These are phyloP conservation scores for Apiotrichum gamsii DNA, from an alignment of 1,284 basidiomycete species.

Conservation along the genomic window DNA sequence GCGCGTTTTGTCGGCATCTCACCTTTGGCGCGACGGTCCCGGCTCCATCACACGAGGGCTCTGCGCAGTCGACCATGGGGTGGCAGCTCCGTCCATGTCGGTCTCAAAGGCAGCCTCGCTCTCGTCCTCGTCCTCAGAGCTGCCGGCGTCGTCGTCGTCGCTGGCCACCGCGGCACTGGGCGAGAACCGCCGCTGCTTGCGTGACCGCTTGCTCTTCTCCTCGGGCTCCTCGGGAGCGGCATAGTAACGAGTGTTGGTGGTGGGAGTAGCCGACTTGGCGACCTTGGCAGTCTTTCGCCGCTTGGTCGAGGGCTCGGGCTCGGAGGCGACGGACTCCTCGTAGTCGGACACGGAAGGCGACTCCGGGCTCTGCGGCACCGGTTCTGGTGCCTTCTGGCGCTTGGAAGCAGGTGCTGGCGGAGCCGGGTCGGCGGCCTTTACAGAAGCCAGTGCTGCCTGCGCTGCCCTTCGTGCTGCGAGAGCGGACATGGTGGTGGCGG, in stretches of 20 bases:
- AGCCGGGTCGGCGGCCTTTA: not conserved
- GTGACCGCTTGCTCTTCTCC: slow-evolving; percentile 3
- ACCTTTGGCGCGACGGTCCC: slow-evolving; percentile 6
- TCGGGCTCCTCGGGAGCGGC: not conserved
- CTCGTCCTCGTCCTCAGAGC: slow-evolving; percentile 1
- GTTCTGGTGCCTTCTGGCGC: not conserved
- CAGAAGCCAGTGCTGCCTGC: slow-evolving; percentile 5
- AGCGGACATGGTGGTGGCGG: slow-evolving; percentile 21
- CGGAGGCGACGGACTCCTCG: slow-evolving; percentile 1
- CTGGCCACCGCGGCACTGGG: slow-evolving; percentile 25
- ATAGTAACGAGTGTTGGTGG: slow-evolving; percentile 1
- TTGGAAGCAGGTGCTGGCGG: not conserved
- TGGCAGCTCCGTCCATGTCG: slow-evolving; percentile 10
- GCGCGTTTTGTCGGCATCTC: no score
- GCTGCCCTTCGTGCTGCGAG: slow-evolving; percentile 29
- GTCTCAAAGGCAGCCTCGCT: slow-evolving; percentile 2
- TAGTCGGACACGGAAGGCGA: slow-evolving; percentile 4
- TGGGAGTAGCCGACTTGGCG: not conserved
- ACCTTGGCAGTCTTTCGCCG: slow-evolving; percentile 4
- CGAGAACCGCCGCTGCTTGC: slow-evolving; percentile 22
- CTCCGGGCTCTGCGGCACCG: not conserved
- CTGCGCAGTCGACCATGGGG: slow-evolving; percentile 20
- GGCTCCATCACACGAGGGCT: slow-evolving; percentile 12
- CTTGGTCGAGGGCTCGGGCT: slow-evolving; percentile 8
- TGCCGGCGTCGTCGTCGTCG: slow-evolving; percentile 5